Base-by-base conservation (phyloP, 768 basidiomycete species). In the Hypholoma sublateritium region DNA sequence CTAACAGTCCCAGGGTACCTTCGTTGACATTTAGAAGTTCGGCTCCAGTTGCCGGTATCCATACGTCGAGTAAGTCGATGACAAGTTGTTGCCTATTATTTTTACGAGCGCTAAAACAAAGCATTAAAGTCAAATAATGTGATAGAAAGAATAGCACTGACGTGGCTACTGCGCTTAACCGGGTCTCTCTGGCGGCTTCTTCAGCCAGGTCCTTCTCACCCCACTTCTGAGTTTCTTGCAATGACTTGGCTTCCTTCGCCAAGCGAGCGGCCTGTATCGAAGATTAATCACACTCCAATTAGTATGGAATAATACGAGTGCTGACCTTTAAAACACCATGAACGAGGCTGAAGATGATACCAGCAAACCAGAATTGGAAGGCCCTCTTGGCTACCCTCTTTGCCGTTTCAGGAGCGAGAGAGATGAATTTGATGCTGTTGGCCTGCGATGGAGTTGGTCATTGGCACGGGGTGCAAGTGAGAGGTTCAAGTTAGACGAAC, bases 281-380 rank as follows among this genome's bases (percentile, higher is more conserved):
- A 48, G 46, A 21, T 22, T 39, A 51, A 37, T 36, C 9, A 13
- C 12, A 47, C 25, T 24, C 25, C 22, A 16, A 28, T 14, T 5
- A 8, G 25, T 22, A 16, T 32, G 21, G 25, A 1, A 8, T 25
- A 28, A 25, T 24, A 16, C 22, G n/a, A 44, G n/a, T 44, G 43
- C 70, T 35, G 59, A 86, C 90, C 78, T 92, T 93, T 59, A 91
- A 69, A 2, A 83, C 69, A 22, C 85, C 81, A 67, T 89, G 86
- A 16, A 81, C 72, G 24, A 96, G 77, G 67, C 90, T 94, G 67
- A 93, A 85, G 35, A 87, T 60, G 56, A 98, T 94, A 0, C 94
- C 95, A 3, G 88, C 80, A 17, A 95, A 76, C 95, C 95, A 98
- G 72, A 93, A 89, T 39, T 87, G 84, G 72, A 89, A 91, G 2